phyloP scores from a whole-genome alignment of 2,329 filamentous ascomycete species.

The Fusarium sp. region DNA sequence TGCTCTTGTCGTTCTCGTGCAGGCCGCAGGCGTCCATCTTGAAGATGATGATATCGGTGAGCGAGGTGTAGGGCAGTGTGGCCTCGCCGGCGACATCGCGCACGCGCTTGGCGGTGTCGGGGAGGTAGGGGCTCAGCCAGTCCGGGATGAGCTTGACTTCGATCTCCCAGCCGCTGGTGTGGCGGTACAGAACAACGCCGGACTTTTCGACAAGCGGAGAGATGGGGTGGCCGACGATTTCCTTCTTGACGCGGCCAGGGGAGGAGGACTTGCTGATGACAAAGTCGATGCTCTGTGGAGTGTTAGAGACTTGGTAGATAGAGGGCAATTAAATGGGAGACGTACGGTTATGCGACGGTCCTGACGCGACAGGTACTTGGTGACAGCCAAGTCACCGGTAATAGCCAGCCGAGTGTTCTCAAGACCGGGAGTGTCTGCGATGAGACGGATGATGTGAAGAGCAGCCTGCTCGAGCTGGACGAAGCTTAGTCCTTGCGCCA shows the following conservation, averaged over 20 bases:
- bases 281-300: conserved; percentile 47
- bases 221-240: conserved; percentile 50
- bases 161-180: conserved; percentile 47
- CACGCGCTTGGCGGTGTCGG: conserved; percentile 42
- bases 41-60: conserved; percentile 49
- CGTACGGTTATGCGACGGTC: conserved; percentile 36
- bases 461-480: conserved; percentile 75
- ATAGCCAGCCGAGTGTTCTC: conserved; percentile 50
- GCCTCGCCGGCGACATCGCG: conserved; percentile 38
- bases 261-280: conserved; percentile 51
- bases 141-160: conserved; percentile 50
- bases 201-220: conserved; percentile 48
- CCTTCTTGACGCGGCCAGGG: conserved; percentile 48
- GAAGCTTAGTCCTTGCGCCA: conserved; percentile 46
- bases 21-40: conserved; percentile 49
- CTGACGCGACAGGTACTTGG: conserved; percentile 46
- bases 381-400: conserved; percentile 47
- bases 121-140: conserved; percentile 50
- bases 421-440: conserved; percentile 61
- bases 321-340: neutral
- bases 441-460: conserved; percentile 91
- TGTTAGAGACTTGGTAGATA: neutral
- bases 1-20: conserved; percentile 45
- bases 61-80: conserved; percentile 46
- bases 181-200: conserved; percentile 45